These are phyloP conservation scores for Strobilomyces confusus DNA, from an alignment of 768 basidiomycete genomes.

Conservation along the genomic window DNA sequence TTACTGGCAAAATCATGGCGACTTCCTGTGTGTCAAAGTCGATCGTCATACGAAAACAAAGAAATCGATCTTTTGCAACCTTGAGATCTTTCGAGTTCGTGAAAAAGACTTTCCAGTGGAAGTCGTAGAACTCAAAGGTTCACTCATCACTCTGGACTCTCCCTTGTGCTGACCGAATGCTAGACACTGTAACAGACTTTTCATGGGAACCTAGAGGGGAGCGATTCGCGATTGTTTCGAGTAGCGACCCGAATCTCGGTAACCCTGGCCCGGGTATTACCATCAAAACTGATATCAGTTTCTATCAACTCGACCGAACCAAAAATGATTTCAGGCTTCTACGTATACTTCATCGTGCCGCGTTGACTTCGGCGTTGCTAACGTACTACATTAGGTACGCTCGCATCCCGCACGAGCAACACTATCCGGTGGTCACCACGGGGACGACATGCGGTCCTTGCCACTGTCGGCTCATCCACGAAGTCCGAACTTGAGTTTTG, in stretches of 20 bases:
- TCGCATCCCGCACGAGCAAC: slow-evolving; percentile 83
- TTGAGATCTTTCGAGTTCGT: slow-evolving; percentile 95
- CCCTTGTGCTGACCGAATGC: slow-evolving; percentile 10
- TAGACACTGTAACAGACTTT: slow-evolving; percentile 93
- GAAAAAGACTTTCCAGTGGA: slow-evolving; percentile 98
- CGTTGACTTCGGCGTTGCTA: slow-evolving; percentile 1
- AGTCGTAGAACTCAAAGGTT: slow-evolving; percentile 95
- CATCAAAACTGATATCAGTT: slow-evolving; percentile 94
- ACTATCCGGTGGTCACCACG: slow-evolving; percentile 96
- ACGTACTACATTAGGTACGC: slow-evolving; percentile 49
- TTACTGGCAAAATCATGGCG: slow-evolving; percentile 97
- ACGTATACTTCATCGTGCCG: slow-evolving; percentile 44
- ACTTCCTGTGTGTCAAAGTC: slow-evolving; percentile 98
- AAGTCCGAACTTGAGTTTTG: slow-evolving; percentile 99
- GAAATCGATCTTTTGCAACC: slow-evolving; percentile 96
- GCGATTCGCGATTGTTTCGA: slow-evolving; percentile 93
- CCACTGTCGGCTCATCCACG: slow-evolving; percentile 89
- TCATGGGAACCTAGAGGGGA: slow-evolving; percentile 99
- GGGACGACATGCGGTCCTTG: slow-evolving; percentile 92
- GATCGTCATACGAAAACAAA: slow-evolving; percentile 98
- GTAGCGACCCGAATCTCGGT: slow-evolving; percentile 88
- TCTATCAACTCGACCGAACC: slow-evolving; percentile 88
- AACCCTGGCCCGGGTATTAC: slow-evolving; percentile 87
- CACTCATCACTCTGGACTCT: slow-evolving; percentile 1
- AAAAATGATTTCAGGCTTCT: slow-evolving; percentile 95